phyloP scores from a whole-genome alignment of 176 grass and related monocot species.

The Bonia amplexicaulis region DNA sequence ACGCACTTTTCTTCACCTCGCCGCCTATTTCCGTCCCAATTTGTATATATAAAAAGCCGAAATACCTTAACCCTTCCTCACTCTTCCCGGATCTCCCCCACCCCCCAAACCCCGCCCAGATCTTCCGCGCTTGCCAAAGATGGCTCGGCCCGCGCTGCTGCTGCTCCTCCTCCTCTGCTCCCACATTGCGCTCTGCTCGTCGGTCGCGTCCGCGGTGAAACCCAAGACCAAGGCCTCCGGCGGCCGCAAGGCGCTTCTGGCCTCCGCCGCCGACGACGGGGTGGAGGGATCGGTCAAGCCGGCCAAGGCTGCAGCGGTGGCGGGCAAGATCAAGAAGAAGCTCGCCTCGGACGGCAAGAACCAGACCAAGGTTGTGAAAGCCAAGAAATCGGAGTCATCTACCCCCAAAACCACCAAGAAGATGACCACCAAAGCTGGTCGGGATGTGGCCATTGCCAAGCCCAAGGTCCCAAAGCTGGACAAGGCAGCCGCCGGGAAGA shows the following conservation, averaged over 20 bases:
- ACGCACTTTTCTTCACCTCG: background rate
- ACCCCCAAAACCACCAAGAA: conserved; percentile 21
- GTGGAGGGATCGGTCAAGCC: conserved; percentile 11
- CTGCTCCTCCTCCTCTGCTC: conserved; percentile 55
- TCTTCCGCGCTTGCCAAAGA: background rate
- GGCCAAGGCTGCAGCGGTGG: background rate
- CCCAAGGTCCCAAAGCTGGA: conserved; percentile 53
- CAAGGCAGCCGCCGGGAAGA: conserved; percentile 23
- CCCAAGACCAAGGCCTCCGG: conserved; percentile 35
- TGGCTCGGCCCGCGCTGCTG: conserved; percentile 20
- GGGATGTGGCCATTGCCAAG: conserved; percentile 23
- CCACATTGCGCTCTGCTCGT: conserved; percentile 51
- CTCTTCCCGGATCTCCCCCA: conserved; percentile 25
- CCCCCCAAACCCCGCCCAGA: background rate
- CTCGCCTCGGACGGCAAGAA: conserved; percentile 48
- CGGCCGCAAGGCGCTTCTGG: conserved; percentile 38
- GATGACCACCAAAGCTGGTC: background rate
- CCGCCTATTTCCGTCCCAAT: background rate
- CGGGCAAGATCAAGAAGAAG: conserved; percentile 48
- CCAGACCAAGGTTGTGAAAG: conserved; percentile 59
- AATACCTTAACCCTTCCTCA: conserved; percentile 36
- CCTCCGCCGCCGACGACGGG: background rate
- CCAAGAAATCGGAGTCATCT: conserved; percentile 57
- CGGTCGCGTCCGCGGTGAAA: conserved; percentile 16
- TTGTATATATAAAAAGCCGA: conserved; percentile 13